Base-by-base conservation (phyloP, 768 basidiomycete species). In the Rhodotorula taiwanensis region DNA sequence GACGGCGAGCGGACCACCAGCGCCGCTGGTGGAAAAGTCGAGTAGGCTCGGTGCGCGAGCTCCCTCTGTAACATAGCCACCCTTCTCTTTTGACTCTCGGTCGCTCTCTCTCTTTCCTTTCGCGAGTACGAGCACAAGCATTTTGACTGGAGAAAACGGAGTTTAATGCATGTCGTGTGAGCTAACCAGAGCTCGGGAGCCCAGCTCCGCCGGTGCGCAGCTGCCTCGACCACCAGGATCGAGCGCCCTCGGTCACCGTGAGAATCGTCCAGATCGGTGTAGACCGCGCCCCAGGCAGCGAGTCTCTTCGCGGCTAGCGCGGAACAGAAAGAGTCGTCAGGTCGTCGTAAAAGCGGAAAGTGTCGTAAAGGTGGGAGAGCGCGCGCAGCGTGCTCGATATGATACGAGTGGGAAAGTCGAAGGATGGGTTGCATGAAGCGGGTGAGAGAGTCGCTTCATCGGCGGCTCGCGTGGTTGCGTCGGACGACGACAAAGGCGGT, bases 301-400 rank as follows among this genome's bases (percentile, higher is more conserved):
- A 48, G 64, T 65, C 64, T 65, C 50, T 60, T 65, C 64, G 64
- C 58, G 64, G 16, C 64, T 60, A 60, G 58, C 64, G 64, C 64
- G 64, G 58, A 47, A 47, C 14, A n/a, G n/a, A n/a, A n/a, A n/a
- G n/a, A n/a, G n/a, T n/a, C n/a, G 31, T 25, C 21, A 21, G 33
- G 21, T 5, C 18, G 10, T 43, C n/a, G 27, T 10, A 27, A 23
- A 39, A 27, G 31, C 18, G 41, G 36, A 15, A 56, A 21, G 43
- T 39, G 41, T 11, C 2, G 23, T 50, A 4, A 50, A 28, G 47
- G 39, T 52, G 43, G 9, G 3, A 47, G 28, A 30, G 44, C 27
- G 27, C 14, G 23, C 7, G 43, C 43, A 21, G 23, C 8, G 43
- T 39, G 11, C 13, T 21, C 21, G 27, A 31, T 7, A 14, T 7